Evolutionary conservation across 2,329 filamentous ascomycete genomes (phyloP).

Genomic region (Elsinoe fawcettii): DNA sequence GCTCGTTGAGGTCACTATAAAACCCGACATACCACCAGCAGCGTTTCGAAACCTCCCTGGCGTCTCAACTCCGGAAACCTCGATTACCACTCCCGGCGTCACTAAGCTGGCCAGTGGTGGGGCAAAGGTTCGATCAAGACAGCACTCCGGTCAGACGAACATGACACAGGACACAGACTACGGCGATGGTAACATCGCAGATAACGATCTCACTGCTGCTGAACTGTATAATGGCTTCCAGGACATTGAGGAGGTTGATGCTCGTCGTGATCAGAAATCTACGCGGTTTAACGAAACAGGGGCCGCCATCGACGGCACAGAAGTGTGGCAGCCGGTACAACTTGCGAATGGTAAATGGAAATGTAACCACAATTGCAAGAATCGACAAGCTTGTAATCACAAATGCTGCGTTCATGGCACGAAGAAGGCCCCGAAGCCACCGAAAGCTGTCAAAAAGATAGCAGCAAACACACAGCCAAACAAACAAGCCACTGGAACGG

Average conservation of each 20-base stretch:
- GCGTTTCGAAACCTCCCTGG: constrained; percentile 33
- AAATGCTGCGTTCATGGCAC: constrained; percentile 64
- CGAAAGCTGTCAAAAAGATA: neutral
- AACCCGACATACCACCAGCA: constrained; percentile 40
- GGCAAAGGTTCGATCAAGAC: neutral
- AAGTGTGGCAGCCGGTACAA: constrained; percentile 44
- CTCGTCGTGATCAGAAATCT: neutral
- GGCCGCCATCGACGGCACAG: neutral
- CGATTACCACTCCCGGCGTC: neutral
- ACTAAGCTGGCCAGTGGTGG: constrained; percentile 3
- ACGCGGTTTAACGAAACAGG: neutral
- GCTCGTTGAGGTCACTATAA: constrained; percentile 45
- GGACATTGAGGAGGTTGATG: constrained; percentile 46
- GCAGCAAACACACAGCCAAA: neutral
- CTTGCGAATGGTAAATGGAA: constrained; percentile 59
- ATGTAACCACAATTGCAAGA: constrained; percentile 64
- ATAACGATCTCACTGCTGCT: constrained; percentile 44
- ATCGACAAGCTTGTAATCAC: constrained; percentile 59
- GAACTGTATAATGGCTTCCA: constrained; percentile 36
- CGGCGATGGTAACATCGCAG: constrained; percentile 46
- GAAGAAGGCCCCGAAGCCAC: constrained; percentile 40
- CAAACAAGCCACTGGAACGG: neutral
- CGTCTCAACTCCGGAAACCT: neutral
- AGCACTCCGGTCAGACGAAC: neutral
- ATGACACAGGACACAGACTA: constrained; percentile 40